A percentile compares a stretch with the other conserved stretches of the same genome.
Evolutionary conservation across 257 asterid genomes (phyloP).

Genomic region (Solanum dulcamara): DNA sequence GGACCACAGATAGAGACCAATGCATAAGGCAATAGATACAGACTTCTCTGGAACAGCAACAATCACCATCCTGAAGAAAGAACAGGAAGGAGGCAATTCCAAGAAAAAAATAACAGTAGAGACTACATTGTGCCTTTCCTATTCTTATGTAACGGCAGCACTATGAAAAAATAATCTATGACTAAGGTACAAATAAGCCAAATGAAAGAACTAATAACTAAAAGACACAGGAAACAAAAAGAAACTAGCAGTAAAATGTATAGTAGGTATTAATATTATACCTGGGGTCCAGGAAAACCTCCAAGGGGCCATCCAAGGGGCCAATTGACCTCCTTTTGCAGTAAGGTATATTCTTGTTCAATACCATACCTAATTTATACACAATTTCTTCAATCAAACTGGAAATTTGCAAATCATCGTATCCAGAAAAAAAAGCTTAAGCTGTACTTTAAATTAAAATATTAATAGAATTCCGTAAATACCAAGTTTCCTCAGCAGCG

Average conservation of each 20-base stretch:
- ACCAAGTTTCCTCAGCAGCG: slow-evolving; percentile 74
- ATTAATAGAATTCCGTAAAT: background rate
- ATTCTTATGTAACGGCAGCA: background rate
- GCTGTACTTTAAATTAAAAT: background rate
- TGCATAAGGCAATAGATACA: background rate
- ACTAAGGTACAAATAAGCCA: background rate
- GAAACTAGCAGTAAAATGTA: background rate
- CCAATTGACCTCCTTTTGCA: slow-evolving; percentile 74
- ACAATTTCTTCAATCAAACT: background rate
- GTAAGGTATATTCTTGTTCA: slow-evolving; percentile 87
- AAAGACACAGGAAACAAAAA: background rate
- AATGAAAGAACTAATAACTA: background rate
- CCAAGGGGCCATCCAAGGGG: slow-evolving; percentile 94
- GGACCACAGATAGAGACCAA: background rate
- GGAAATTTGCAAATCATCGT: background rate
- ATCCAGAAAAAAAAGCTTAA: background rate
- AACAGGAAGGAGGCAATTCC: background rate
- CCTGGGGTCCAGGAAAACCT: slow-evolving; percentile 97
- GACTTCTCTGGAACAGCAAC: background rate
- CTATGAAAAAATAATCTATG: background rate
- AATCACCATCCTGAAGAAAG: background rate
- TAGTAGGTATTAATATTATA: background rate
- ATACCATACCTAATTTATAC: slow-evolving; percentile 64
- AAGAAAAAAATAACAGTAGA: background rate
- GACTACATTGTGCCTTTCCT: background rate